Percentiles rank a stretch among this genome's conserved stretches.
Conservation (phyloP, 192 early-diverging fungal species). For the Rhizophagus sp. region DNA sequence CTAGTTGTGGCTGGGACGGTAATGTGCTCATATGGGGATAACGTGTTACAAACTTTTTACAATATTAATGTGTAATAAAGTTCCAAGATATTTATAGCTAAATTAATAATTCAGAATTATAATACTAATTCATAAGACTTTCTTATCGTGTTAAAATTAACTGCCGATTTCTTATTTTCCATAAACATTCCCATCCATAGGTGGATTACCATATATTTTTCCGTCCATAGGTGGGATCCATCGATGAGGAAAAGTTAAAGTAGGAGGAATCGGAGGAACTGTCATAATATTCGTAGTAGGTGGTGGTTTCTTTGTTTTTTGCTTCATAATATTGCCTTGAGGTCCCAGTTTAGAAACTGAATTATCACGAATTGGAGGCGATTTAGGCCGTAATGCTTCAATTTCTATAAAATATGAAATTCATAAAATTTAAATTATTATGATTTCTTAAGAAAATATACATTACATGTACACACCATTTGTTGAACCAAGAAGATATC, state of each 20-base stretch:
- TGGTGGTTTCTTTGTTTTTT: slow-evolving; percentile 10
- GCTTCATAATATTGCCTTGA: background rate
- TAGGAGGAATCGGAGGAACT: background rate
- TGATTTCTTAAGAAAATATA: background rate
- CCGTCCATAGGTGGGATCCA: slow-evolving; percentile 14
- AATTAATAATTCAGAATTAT: too few relatives aligned
- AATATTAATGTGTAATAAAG: too few relatives aligned
- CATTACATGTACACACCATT: slow-evolving; percentile 30
- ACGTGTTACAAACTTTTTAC: too few relatives aligned
- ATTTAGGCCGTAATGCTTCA: slow-evolving; percentile 56
- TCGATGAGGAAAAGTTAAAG: slow-evolving; percentile 23
- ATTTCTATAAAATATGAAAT: slow-evolving; percentile 36
- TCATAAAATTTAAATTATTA: background rate
- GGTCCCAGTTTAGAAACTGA: slow-evolving; percentile 18
- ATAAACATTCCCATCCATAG: slow-evolving; percentile 15
- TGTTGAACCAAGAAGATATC: slow-evolving; percentile 34
- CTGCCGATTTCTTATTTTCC: background rate
- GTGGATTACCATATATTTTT: slow-evolving; percentile 4
- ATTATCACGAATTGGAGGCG: slow-evolving; percentile 46
- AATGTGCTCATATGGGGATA: slow-evolving; percentile 18
- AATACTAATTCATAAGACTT: background rate
- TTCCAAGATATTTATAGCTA: too few relatives aligned
- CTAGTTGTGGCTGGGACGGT: slow-evolving; percentile 30
- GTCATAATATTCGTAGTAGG: background rate
- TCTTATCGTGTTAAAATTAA: background rate